Evolutionary conservation across 352 stramenopile species (phyloP), one percentile per base, ranked within the genome.

Genomic region (Lagenidium giganteum): DNA sequence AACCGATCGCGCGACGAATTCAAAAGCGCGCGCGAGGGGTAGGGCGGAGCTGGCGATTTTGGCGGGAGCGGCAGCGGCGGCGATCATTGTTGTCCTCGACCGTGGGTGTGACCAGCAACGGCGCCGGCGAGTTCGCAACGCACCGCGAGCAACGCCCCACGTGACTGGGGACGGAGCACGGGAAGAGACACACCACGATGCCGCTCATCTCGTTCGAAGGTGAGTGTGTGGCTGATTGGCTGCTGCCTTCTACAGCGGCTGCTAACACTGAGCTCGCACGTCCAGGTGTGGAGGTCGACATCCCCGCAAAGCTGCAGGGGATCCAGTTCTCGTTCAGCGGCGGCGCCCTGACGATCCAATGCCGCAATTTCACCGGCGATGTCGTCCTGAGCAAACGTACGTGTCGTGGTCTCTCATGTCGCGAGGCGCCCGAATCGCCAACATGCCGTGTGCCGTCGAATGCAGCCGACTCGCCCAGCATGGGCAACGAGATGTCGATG

Each of bases 201-300:
- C 67, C 78, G 31, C 55, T 88, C 35, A 47, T 91, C 25, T 86
- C 70, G 51, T 91, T 67, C 54, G 78, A 91, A 66, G 78, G 70
- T 71, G 41, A 39, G 63, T 44, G 13, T 25, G 2, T 3, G 44
- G 11, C 17, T 28, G n/a, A 11, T 55, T 12, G 4, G 7, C 20
- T 26, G 17, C n/a, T 8, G 12, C 6, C 16, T 6, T 18, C 29
- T 29, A 11, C 3, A 32, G n/a, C 24, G 22, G 28, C 4, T 25
- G 16, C 29, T 13, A 18, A 9, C 3, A 27, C 30, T n/a, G 11
- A 24, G 25, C 47, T 7, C 25, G 13, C 36, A 13, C 31, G 18
- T 47, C 12, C 51, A 83, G 70, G 74, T 27, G 70, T 93, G 18
- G 61, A 86, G 36, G 80, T 93, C 33, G 70, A 87, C 42, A 67